These are phyloP conservation scores for Gnomoniopsis smithogilvyi DNA, from an alignment of 2,329 filamentous ascomycete genomes.

Conservation along the genomic window DNA sequence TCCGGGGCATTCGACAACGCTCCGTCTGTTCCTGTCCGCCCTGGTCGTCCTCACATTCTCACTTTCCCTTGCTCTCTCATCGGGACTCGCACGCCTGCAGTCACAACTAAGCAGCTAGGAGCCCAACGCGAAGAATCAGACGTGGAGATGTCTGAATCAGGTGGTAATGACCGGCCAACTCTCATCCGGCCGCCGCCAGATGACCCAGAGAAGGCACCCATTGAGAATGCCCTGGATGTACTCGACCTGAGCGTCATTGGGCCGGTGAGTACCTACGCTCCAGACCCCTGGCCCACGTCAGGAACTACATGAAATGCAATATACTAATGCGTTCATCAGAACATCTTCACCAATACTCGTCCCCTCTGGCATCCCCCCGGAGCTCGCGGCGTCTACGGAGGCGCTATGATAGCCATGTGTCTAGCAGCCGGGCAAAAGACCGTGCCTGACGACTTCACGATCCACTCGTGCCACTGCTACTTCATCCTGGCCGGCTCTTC, in stretches of 20 bases:
- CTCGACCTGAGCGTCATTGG: conserved; percentile 75
- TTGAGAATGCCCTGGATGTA: conserved; percentile 87
- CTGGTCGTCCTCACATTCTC: too few relatives aligned
- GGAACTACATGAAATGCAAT: background rate
- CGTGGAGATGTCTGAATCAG: conserved; percentile 11
- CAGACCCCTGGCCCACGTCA: background rate
- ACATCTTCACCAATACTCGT: conserved; percentile 85
- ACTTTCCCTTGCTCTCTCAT: too few relatives aligned
- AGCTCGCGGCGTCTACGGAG: conserved; percentile 90
- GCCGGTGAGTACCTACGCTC: conserved; percentile 50
- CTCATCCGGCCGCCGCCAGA: conserved; percentile 73
- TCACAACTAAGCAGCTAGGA: background rate
- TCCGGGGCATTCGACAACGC: too few relatives aligned
- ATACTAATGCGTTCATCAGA: conserved; percentile 40
- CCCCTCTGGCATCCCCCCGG: conserved; percentile 89
- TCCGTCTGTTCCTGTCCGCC: too few relatives aligned
- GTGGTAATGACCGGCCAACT: conserved; percentile 38
- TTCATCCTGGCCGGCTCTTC: conserved; percentile 89
- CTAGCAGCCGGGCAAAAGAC: conserved; percentile 86
- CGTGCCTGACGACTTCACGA: conserved; percentile 73
- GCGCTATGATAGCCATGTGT: conserved; percentile 88
- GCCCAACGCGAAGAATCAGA: background rate
- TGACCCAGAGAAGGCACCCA: conserved; percentile 70
- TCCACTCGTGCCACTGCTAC: conserved; percentile 99
- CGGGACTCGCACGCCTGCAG: too few relatives aligned